phyloP scores from a whole-genome alignment of 495 filamentous ascomycete genomes.

The Saxophila tyrrhenica region DNA sequence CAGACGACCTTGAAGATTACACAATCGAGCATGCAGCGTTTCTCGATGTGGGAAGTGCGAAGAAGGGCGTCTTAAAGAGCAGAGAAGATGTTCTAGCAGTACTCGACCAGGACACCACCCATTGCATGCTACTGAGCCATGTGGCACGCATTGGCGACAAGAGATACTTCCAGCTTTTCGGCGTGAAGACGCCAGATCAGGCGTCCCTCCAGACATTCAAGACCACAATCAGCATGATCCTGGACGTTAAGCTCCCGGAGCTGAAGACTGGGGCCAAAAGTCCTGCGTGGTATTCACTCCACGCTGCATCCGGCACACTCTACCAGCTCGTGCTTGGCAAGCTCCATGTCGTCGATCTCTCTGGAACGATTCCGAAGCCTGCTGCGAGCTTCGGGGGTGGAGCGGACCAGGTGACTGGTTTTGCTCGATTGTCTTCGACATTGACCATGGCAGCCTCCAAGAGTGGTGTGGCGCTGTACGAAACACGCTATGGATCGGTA shows the following conservation, averaged over 20 bases:
- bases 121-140: neutral
- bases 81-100: conserved; percentile 33
- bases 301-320: conserved; percentile 44
- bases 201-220: conserved; percentile 13
- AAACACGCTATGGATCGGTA: conserved; percentile 28
- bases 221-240: conserved; percentile 16
- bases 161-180: conserved; percentile 16
- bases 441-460: conserved; percentile 20
- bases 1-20: neutral
- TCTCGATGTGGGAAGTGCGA: conserved; percentile 30
- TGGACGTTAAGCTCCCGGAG: conserved; percentile 16
- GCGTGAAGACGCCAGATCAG: conserved; percentile 10
- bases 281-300: conserved; percentile 36
- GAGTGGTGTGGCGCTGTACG: conserved; percentile 24
- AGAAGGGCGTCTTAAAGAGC: conserved; percentile 35
- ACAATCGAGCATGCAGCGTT: conserved; percentile 32
- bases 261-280: neutral
- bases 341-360: conserved; percentile 42
- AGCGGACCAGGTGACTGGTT: conserved; percentile 17
- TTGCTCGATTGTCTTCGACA: conserved; percentile 34
- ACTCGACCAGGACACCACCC: conserved; percentile 7
- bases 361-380: conserved; percentile 34
- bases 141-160: neutral
- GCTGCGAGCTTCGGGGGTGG: conserved; percentile 27
- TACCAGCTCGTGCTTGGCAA: conserved; percentile 37